Conservation (phyloP, 768 basidiomycete genomes). For the Tricholoma furcatifolium region DNA sequence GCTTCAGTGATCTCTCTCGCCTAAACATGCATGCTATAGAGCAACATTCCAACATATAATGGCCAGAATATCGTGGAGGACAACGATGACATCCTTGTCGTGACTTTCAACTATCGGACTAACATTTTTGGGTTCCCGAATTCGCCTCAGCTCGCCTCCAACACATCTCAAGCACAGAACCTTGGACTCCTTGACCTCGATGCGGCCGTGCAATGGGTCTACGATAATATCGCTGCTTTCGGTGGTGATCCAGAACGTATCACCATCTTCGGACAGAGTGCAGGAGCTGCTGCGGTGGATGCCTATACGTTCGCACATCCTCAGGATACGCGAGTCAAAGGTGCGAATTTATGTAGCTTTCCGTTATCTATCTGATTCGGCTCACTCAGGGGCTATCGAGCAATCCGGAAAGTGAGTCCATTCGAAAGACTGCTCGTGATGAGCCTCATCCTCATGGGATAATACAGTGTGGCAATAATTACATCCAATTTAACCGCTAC, state of each 20-base stretch:
- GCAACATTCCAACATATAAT: conserved; percentile 25
- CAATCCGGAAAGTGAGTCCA: neutral
- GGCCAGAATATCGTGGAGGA: conserved; percentile 31
- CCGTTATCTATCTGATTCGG: neutral
- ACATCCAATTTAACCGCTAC: too few relatives aligned
- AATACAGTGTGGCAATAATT: too few relatives aligned
- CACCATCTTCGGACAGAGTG: conserved; percentile 34
- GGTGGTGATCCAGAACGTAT: conserved; percentile 39
- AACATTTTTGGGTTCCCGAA: conserved; percentile 38
- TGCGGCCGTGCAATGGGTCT: conserved; percentile 43
- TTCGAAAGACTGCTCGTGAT: too few relatives aligned
- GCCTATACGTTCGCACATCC: conserved; percentile 22
- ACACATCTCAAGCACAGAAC: conserved; percentile 26
- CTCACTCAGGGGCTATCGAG: conserved; percentile 22
- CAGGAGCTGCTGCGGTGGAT: conserved; percentile 29
- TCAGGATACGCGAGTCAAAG: conserved; percentile 23
- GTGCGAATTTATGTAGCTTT: conserved; percentile 13
- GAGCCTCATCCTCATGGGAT: too few relatives aligned
- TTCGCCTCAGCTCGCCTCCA: conserved; percentile 29
- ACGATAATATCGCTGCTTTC: conserved; percentile 42
- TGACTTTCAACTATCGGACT: conserved; percentile 24
- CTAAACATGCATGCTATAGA: conserved; percentile 15
- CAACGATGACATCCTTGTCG: conserved; percentile 29
- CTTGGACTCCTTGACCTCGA: conserved; percentile 36
- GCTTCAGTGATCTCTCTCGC: neutral